A percentile compares a stretch with the other conserved stretches of the same genome.
These are phyloP conservation scores for Bonnemaisonia californica DNA, from an alignment of 31 red algal genomes.

Conservation along the genomic window DNA sequence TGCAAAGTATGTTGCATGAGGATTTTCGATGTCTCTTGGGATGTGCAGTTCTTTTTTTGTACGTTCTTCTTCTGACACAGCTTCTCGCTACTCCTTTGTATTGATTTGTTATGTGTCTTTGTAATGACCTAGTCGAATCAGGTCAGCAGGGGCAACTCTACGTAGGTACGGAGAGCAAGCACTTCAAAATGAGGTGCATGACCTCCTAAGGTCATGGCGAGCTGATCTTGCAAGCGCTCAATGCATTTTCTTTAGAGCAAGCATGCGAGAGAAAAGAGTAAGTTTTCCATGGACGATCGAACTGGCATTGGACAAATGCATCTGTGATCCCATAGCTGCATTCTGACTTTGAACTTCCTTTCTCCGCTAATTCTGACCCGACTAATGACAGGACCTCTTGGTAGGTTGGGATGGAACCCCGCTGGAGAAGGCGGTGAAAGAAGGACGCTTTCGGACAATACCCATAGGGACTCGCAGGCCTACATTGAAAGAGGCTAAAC, in stretches of 20 bases:
- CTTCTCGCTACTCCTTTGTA: background rate
- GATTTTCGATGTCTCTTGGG: conserved; percentile 6
- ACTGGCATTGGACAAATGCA: too few species aligned
- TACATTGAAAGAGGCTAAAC: conserved; percentile 40
- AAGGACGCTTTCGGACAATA: conserved; percentile 5
- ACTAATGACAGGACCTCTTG: conserved; percentile 32
- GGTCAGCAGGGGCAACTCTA: conserved; percentile 47
- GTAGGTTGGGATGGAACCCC: conserved; percentile 39
- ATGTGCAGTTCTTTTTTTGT: too few species aligned
- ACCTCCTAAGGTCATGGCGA: conserved; percentile 15
- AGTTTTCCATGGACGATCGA: background rate
- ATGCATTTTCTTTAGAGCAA: conserved; percentile 36
- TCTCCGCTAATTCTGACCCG: too few species aligned
- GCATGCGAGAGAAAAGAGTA: conserved; percentile 44
- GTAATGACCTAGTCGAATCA: conserved; percentile 19
- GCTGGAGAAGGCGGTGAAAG: background rate
- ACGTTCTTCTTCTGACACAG: conserved; percentile 3
- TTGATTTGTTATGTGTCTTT: background rate
- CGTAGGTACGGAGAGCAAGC: conserved; percentile 48
- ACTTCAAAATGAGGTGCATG: conserved; percentile 41
- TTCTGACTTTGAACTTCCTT: too few species aligned
- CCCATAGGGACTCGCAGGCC: conserved; percentile 32
- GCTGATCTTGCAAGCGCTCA: background rate
- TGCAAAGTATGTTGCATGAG: conserved; percentile 25
- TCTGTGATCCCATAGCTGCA: too few species aligned